Conservation (phyloP, 345 rosid species). For the Citrus reticulata region DNA sequence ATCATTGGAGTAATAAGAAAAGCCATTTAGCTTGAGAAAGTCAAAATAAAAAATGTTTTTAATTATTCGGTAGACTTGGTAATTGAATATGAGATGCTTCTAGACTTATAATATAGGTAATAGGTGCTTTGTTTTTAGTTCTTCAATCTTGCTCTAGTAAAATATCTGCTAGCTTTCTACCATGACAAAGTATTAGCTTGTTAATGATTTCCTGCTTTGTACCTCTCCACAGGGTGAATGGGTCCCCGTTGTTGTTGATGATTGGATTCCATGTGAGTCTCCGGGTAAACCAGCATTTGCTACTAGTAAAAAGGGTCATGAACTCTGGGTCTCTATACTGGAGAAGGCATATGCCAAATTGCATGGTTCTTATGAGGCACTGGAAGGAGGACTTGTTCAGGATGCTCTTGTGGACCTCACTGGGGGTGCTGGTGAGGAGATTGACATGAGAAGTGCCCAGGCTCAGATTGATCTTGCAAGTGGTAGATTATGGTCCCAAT, state of each 20-base stretch:
- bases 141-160: background rate
- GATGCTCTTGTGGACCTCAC: slow-evolving; percentile 99
- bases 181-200: background rate
- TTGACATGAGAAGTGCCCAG: slow-evolving; percentile 98
- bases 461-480: slow-evolving; percentile 99
- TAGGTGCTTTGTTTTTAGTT: background rate
- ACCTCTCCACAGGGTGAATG: slow-evolving; percentile 81
- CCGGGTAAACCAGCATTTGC: slow-evolving; percentile 98
- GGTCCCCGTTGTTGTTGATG: slow-evolving; percentile 99
- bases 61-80: background rate
- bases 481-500: slow-evolving; percentile 98
- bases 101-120: background rate
- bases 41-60: background rate
- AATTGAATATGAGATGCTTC: background rate
- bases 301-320: slow-evolving; percentile 86
- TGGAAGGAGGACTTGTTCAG: slow-evolving; percentile 99
- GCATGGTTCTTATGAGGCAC: slow-evolving; percentile 98
- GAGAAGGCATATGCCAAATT: slow-evolving; percentile 99
- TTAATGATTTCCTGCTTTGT: slow-evolving; percentile 6
- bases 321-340: slow-evolving; percentile 94
- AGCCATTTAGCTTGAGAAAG: background rate
- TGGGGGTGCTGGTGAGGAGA: slow-evolving; percentile 99
- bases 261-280: slow-evolving; percentile 98
- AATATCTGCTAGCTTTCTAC: background rate
- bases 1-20: background rate